phyloP scores from a whole-genome alignment of 139 green algal genomes.

The Diplosphaera chodatii region DNA sequence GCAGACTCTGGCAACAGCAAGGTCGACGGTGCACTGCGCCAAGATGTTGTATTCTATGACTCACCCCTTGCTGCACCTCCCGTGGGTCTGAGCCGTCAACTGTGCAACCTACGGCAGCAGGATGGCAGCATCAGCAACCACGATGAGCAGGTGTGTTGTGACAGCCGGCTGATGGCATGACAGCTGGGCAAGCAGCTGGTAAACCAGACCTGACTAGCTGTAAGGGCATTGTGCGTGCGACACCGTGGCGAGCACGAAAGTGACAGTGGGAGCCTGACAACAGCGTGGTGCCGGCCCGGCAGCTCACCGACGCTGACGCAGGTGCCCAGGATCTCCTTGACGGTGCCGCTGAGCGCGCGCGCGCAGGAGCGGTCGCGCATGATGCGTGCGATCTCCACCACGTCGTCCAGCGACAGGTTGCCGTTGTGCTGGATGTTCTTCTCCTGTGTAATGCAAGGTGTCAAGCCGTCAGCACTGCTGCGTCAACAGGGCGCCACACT shows the following conservation, averaged over 20 bases:
- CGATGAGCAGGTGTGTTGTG: too few relatives aligned
- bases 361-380: conserved; percentile 92
- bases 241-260: too few relatives aligned
- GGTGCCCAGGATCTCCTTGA: conserved; percentile 99
- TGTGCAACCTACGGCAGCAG: conserved; percentile 72
- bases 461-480: too few relatives aligned
- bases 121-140: too few relatives aligned
- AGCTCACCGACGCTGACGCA: conserved; percentile 67
- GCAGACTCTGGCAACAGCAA: neutral
- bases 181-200: too few relatives aligned
- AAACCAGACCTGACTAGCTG: too few relatives aligned
- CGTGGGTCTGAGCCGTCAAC: conserved; percentile 91
- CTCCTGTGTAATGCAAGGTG: conserved; percentile 54
- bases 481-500: neutral
- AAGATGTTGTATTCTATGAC: too few relatives aligned
- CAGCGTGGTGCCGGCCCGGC: too few relatives aligned
- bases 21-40: too few relatives aligned
- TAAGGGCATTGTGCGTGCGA: too few relatives aligned
- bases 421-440: conserved; percentile 99
- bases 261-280: too few relatives aligned
- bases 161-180: too few relatives aligned
- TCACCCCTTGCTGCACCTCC: conserved; percentile 81
- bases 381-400: conserved; percentile 92
- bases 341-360: conserved; percentile 77
- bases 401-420: conserved; percentile 91